A percentile compares a stretch with the other conserved stretches of the same genome.
Evolutionary conservation across 805 yeast species (phyloP).

Genomic region (Teunomyces lycoperdinae): DNA sequence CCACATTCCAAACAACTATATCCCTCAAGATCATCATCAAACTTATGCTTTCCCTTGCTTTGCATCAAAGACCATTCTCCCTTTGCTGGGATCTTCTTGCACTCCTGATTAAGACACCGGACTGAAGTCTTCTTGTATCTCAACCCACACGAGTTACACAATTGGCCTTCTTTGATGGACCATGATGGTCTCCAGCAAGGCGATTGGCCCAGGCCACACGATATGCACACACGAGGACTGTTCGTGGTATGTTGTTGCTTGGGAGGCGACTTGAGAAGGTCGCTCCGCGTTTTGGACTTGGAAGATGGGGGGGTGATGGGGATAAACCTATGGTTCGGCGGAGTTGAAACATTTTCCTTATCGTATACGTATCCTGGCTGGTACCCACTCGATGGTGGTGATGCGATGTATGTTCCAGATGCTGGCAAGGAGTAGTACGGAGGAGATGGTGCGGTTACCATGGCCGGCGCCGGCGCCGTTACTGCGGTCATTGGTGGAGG

Average conservation of each 20-base stretch:
- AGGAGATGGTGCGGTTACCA: neutral
- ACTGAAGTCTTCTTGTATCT: conserved; percentile 93
- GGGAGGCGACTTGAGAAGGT: conserved; percentile 31
- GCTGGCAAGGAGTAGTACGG: neutral
- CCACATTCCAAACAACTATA: conserved; percentile 44
- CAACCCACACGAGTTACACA: conserved; percentile 94
- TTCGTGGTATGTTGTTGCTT: conserved; percentile 19
- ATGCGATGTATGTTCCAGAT: neutral
- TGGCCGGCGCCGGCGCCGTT: neutral
- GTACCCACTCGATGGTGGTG: neutral
- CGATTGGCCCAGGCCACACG: conserved; percentile 86
- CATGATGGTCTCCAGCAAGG: conserved; percentile 99
- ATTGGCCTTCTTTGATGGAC: conserved; percentile 87
- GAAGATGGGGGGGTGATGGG: conserved; percentile 44
- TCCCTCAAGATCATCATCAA: conserved; percentile 40
- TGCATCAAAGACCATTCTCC: conserved; percentile 93
- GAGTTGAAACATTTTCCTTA: neutral
- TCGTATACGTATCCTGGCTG: neutral
- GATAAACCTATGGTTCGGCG: conserved; percentile 23
- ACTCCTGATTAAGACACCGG: conserved; percentile 70
- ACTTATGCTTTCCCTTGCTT: conserved; percentile 51
- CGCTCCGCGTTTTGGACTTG: conserved; percentile 27
- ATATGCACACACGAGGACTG: conserved; percentile 65
- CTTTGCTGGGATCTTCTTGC: conserved; percentile 92
- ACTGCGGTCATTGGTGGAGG: neutral